Evolutionary conservation across 257 asterid genomes (phyloP).

Genomic region (Euphrasia confusa): DNA sequence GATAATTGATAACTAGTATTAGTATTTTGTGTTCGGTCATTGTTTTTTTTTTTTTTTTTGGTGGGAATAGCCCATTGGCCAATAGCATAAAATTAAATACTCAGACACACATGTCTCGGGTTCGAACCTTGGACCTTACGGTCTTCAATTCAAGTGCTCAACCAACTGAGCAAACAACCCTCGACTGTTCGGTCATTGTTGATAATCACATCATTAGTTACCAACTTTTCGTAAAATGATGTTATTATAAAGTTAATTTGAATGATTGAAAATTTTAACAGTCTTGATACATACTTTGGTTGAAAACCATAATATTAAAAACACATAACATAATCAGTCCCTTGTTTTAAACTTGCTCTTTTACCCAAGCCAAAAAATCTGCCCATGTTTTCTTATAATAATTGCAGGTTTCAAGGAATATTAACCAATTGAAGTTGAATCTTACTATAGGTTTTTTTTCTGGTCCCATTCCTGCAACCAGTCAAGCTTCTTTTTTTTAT

Average conservation of each 20-base stretch:
- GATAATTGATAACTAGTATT: no score
- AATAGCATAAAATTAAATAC: no score
- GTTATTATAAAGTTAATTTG: slow-evolving; percentile 1
- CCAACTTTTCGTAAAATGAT: no score
- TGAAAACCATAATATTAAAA: background rate
- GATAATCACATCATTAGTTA: no score
- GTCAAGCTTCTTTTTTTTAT: slow-evolving; percentile 12
- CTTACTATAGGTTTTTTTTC: background rate
- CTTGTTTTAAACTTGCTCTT: background rate
- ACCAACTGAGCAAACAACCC: no score
- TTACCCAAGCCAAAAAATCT: slow-evolving; percentile 1
- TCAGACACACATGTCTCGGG: no score
- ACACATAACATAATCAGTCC: background rate
- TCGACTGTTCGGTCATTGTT: no score
- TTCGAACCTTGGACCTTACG: no score
- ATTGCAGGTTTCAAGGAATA: background rate
- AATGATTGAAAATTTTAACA: slow-evolving; percentile 5
- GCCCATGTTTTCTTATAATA: background rate
- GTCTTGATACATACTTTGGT: background rate
- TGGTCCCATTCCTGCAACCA: slow-evolving; percentile 11
- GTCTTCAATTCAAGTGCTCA: no score
- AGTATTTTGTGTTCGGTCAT: no score
- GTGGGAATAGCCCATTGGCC: no score
- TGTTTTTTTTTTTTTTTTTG: no score
- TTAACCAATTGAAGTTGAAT: background rate